phyloP scores from a whole-genome alignment of 768 basidiomycete species.

The Xerocomellus amylosporus region DNA sequence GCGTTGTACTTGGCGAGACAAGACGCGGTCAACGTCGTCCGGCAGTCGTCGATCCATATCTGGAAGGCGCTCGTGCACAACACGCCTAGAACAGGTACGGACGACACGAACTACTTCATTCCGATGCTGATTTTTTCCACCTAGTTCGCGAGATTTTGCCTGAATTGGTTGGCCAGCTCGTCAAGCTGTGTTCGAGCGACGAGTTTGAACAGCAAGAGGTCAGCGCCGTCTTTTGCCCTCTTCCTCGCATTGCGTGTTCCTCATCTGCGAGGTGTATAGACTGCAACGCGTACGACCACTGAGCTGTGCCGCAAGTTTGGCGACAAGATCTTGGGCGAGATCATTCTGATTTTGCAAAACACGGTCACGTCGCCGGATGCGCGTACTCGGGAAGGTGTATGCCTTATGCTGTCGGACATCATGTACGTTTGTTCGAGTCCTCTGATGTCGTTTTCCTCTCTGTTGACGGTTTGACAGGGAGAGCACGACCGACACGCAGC shows the following conservation, averaged over 20 bases:
- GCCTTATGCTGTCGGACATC: slow-evolving; percentile 81
- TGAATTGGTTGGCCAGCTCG: slow-evolving; percentile 74
- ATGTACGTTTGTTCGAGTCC: slow-evolving; percentile 51
- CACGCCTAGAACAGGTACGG: slow-evolving; percentile 81
- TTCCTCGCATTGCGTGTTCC: not conserved
- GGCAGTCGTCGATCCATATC: slow-evolving; percentile 89
- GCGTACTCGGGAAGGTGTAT: slow-evolving; percentile 78
- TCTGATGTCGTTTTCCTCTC: not conserved
- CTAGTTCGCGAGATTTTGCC: slow-evolving; percentile 87
- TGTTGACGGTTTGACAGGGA: slow-evolving; percentile 48
- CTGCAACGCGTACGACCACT: slow-evolving; percentile 79
- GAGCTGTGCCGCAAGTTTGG: slow-evolving; percentile 96
- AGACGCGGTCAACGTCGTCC: slow-evolving; percentile 84
- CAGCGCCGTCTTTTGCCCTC: not conserved
- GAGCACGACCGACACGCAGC: slow-evolving; percentile 76
- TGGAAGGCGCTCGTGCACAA: slow-evolving; percentile 99
- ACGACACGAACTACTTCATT: not conserved
- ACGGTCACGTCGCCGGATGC: slow-evolving; percentile 61
- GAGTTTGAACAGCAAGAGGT: slow-evolving; percentile 92
- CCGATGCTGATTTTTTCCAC: slow-evolving; percentile 10
- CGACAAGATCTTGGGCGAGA: slow-evolving; percentile 82
- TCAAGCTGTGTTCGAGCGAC: slow-evolving; percentile 72
- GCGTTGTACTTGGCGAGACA: slow-evolving; percentile 92
- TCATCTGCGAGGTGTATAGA: slow-evolving; percentile 36
- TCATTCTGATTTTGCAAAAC: slow-evolving; percentile 73